phyloP scores from a whole-genome alignment of 257 asterid genomes.

The Rubia yunnanensis region DNA sequence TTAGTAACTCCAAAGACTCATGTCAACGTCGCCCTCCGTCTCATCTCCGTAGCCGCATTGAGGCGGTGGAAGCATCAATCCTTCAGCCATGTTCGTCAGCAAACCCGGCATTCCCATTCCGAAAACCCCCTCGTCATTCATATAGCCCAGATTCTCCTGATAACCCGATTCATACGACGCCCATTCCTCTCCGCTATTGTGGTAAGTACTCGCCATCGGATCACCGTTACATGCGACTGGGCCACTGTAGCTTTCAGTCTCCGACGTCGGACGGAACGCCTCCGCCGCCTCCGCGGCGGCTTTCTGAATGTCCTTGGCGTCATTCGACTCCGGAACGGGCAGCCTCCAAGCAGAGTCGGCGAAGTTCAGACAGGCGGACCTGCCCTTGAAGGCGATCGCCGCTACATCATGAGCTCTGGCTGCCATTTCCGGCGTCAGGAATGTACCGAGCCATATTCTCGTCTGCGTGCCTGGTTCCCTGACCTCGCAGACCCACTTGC shows the following conservation, averaged over 20 bases:
- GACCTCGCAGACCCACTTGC: constrained; percentile 64
- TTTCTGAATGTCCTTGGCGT: constrained; percentile 51
- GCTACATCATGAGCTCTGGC: constrained; percentile 82
- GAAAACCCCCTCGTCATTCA: constrained; percentile 42
- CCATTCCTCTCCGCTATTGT: not conserved
- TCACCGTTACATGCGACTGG: not conserved
- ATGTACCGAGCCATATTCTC: constrained; percentile 74
- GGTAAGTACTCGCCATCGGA: not conserved
- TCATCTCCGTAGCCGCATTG: constrained; percentile 10
- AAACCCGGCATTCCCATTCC: constrained; percentile 41
- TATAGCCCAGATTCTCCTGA: constrained; percentile 8
- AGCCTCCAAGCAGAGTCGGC: constrained; percentile 61
- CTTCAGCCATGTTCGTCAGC: constrained; percentile 42
- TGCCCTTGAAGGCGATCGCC: constrained; percentile 51
- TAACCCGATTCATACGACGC: not conserved
- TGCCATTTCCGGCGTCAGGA: constrained; percentile 56
- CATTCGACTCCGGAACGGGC: constrained; percentile 38
- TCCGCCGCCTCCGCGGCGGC: constrained; percentile 57
- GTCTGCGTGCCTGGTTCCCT: constrained; percentile 68
- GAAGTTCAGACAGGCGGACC: constrained; percentile 52
- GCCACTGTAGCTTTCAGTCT: no score
- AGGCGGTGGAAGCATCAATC: constrained; percentile 58
- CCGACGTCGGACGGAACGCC: constrained; percentile 22
- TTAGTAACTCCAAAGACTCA: constrained; percentile 45
- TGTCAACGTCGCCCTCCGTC: constrained; percentile 16